Base-by-base conservation (phyloP, 805 yeast species). In the Vanderwaltozyma polyspora region DNA sequence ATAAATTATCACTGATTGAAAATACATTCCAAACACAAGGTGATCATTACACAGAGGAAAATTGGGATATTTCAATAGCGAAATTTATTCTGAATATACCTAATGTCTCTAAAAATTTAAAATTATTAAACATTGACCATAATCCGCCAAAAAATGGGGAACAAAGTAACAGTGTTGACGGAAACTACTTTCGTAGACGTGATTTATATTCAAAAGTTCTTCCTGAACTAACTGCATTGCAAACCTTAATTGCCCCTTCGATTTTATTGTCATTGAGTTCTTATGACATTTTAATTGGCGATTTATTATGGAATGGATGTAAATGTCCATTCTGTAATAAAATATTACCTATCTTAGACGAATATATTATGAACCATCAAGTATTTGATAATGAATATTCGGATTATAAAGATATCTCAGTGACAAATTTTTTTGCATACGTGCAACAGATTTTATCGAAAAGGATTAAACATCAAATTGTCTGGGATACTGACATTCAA, bases 281-380 rank as follows among this genome's bases (percentile, higher is more conserved):
- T 40, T 81, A 79, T 50, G 93, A 81, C 43, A 77, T 76, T 36
- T 51, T 77, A 6, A 74, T 76, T 49, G 79, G 83, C 30, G 80
- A 77, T 41, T 42, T 81, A 33, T 52, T 81, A 17, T 81, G 89
- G 87, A 80, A 79, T 49, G 89, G 89, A 0, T 80, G 89, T 52
- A 67, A 66, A 25, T 81, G 93, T 49, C 40, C 43, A 1, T 70
- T 66, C 42, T 81, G 93, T 46, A 57, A 59, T 11, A 59, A 59
- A 34, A 61, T 60, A 27, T 53, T 80, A 17, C 67, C 68, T 0
- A 42, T 68, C 9, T 62, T 76, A 32, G 93, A 81, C 44, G 63
- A 68, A 12, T 79, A 67, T 43, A 52, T 80, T 31, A 68, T 76
- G 68, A 66, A 70, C 31, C 93, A 81, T 48, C 72, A 71, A 32